Conservation (phyloP, 495 filamentous ascomycete species). For the Xylaria grammica region DNA sequence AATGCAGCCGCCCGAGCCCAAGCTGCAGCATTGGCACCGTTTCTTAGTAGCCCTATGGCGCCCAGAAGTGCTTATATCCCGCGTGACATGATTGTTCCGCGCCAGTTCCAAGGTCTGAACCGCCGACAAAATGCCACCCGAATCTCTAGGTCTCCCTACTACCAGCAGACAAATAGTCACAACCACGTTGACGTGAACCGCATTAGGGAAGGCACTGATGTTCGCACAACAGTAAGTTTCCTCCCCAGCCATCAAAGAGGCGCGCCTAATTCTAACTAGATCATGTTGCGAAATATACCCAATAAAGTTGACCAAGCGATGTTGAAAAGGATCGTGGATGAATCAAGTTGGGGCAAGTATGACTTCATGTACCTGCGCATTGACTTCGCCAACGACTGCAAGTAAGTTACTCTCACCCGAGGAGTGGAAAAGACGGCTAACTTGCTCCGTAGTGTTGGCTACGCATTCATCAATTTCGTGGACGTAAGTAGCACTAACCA, state of each 20-base stretch:
- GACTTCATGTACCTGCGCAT: constrained; percentile 97
- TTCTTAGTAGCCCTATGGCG: constrained; percentile 41
- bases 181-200: constrained; percentile 70
- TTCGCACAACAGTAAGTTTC: constrained; percentile 71
- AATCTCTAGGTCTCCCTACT: constrained; percentile 44
- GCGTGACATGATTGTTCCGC: constrained; percentile 35
- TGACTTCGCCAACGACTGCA: constrained; percentile 88
- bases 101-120: constrained; percentile 26
- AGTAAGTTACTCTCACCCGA: constrained; percentile 59
- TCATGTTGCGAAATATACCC: constrained; percentile 96
- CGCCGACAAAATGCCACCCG: constrained; percentile 51
- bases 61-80: constrained; percentile 32
- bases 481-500: constrained; percentile 41
- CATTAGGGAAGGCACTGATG: constrained; percentile 70
- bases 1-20: constrained; percentile 42
- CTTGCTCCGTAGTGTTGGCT: constrained; percentile 74
- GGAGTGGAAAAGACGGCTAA: constrained; percentile 29
- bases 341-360: constrained; percentile 78
- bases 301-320: constrained; percentile 85
- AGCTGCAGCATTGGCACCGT: constrained; percentile 33
- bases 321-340: constrained; percentile 79
- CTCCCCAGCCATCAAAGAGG: constrained; percentile 10
- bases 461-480: constrained; percentile 96
- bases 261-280: constrained; percentile 51
- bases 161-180: constrained; percentile 57